A percentile compares a stretch with the other conserved stretches of the same genome.
phyloP scores from a whole-genome alignment of 148 eudicot genomes.

The Rhododendron griersonianum region DNA sequence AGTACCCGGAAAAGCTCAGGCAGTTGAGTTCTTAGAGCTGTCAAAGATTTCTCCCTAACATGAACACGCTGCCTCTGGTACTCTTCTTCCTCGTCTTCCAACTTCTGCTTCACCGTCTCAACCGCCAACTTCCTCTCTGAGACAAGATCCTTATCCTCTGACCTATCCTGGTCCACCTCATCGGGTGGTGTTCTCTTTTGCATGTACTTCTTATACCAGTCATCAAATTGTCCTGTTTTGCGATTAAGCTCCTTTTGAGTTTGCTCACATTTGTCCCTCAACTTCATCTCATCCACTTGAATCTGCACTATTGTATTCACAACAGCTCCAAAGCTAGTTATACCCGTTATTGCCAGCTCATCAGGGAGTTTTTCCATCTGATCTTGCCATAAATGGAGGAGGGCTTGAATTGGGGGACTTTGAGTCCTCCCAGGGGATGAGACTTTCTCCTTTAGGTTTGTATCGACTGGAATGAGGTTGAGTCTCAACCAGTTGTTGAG shows the following conservation, averaged over 20 bases:
- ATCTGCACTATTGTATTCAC: slow-evolving; percentile 52
- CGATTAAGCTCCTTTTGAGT: slow-evolving; percentile 52
- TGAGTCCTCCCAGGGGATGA: slow-evolving; percentile 68
- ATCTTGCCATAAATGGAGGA: slow-evolving; percentile 73
- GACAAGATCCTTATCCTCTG: slow-evolving; percentile 40
- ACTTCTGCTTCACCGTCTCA: slow-evolving; percentile 50
- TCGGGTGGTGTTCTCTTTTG: slow-evolving; percentile 43
- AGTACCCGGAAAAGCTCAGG: slow-evolving; percentile 74
- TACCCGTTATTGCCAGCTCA: slow-evolving; percentile 62
- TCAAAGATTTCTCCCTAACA: slow-evolving; percentile 75
- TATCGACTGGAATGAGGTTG: slow-evolving; percentile 85
- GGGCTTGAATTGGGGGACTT: slow-evolving; percentile 66
- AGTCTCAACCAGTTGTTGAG: slow-evolving; percentile 76
- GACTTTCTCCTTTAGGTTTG: slow-evolving; percentile 72
- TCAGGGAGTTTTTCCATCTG: slow-evolving; percentile 69
- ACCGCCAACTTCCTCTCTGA: slow-evolving; percentile 44
- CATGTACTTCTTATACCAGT: slow-evolving; percentile 60
- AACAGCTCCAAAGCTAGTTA: slow-evolving; percentile 58
- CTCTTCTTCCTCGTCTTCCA: slow-evolving; percentile 62
- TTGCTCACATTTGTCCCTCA: slow-evolving; percentile 59
- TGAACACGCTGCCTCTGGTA: slow-evolving; percentile 59
- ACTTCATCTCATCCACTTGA: slow-evolving; percentile 68
- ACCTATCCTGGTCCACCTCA: slow-evolving; percentile 44
- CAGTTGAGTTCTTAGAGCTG: slow-evolving; percentile 59
- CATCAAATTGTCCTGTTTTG: slow-evolving; percentile 58